These are phyloP conservation scores for Hyparrhenia diplandra DNA, from an alignment of 176 grass and related monocot species.

Conservation along the genomic window DNA sequence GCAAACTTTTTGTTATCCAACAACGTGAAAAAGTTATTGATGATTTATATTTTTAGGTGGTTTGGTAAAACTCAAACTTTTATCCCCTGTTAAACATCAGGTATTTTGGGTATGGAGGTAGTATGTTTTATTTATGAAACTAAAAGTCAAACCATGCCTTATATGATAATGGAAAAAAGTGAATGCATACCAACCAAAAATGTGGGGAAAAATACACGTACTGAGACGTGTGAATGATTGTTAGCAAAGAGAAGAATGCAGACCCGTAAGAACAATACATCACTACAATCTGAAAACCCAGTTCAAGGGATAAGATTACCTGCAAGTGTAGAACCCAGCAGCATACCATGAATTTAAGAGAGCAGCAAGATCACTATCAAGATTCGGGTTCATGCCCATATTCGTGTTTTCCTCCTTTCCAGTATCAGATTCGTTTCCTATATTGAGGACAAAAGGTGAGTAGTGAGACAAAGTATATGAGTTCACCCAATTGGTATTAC, in stretches of 20 bases:
- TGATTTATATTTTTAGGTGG: too few relatives aligned
- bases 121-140: background rate
- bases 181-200: background rate
- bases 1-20: too few relatives aligned
- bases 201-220: background rate
- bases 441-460: background rate
- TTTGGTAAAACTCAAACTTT: too few relatives aligned
- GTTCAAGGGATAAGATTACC: constrained; percentile 32
- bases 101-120: too few relatives aligned
- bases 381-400: constrained; percentile 27
- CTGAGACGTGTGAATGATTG: background rate
- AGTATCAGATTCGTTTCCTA: constrained; percentile 17
- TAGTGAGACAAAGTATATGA: background rate
- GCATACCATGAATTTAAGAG: constrained; percentile 85
- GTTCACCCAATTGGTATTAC: background rate
- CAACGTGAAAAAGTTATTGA: too few relatives aligned
- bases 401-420: constrained; percentile 36
- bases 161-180: background rate
- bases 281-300: background rate
- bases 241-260: background rate
- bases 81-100: too few relatives aligned
- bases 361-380: constrained; percentile 52
- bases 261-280: background rate
- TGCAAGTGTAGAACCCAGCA: constrained; percentile 83
- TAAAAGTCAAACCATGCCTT: background rate